Evolutionary conservation across 371 early-diverging fungal genomes (phyloP).

Genomic region (Neoconidiobolus thromboides): DNA sequence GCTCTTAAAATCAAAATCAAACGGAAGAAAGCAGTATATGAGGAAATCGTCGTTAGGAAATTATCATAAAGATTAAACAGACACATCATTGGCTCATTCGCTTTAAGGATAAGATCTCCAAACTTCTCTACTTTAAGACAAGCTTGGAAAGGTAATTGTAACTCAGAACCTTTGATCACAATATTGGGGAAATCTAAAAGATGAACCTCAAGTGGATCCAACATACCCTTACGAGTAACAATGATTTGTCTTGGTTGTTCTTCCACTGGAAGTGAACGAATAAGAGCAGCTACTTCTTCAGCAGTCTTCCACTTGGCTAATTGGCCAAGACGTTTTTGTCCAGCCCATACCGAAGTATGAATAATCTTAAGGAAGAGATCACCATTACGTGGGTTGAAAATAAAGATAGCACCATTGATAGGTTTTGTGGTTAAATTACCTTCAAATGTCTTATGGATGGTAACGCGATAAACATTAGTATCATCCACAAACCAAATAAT

Average conservation of each 20-base stretch:
- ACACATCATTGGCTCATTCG: conserved; percentile 93
- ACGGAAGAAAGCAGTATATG: conserved; percentile 97
- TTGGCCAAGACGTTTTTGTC: conserved; percentile 95
- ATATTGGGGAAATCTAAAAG: conserved; percentile 93
- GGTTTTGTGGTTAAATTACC: conserved; percentile 96
- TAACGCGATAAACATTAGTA: conserved; percentile 97
- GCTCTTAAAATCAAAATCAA: conserved; percentile 90
- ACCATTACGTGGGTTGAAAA: conserved; percentile 97
- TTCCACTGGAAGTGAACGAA: conserved; percentile 94
- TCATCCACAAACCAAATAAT: conserved; percentile 99
- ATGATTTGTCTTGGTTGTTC: conserved; percentile 98
- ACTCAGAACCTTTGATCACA: conserved; percentile 90
- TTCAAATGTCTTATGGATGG: conserved; percentile 98
- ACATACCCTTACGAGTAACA: conserved; percentile 97
- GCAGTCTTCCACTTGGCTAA: conserved; percentile 98
- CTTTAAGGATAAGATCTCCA: conserved; percentile 91
- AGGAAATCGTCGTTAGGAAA: conserved; percentile 83
- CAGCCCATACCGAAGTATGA: conserved; percentile 97
- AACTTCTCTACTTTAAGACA: conserved; percentile 96
- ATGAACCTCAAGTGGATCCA: conserved; percentile 96
- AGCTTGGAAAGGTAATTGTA: conserved; percentile 94
- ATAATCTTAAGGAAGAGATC: conserved; percentile 97
- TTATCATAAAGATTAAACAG: conserved; percentile 82
- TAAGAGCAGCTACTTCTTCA: conserved; percentile 96
- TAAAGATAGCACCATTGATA: conserved; percentile 96